phyloP scores from a whole-genome alignment of 2,329 filamentous ascomycete species.

The Zasmidium cellare region DNA sequence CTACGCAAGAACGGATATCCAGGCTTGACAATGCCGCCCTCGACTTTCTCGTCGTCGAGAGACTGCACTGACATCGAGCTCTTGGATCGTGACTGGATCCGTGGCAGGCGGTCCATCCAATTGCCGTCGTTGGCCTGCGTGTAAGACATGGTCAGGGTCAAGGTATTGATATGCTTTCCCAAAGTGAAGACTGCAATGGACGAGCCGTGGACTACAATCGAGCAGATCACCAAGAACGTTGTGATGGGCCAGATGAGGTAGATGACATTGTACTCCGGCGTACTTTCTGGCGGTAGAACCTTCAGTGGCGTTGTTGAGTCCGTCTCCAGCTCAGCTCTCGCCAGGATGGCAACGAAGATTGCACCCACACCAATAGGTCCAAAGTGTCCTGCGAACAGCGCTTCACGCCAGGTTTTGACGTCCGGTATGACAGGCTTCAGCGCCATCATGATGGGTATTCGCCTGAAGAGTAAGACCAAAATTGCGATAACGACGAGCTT shows the following conservation, averaged over 20 bases:
- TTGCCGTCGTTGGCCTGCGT: constrained; percentile 82
- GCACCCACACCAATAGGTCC: constrained; percentile 96
- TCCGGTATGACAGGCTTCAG: constrained; percentile 94
- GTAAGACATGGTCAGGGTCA: constrained; percentile 94
- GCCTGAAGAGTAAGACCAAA: constrained; percentile 90
- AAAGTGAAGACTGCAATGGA: constrained; percentile 97
- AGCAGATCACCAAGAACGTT: constrained; percentile 89
- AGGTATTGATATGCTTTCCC: constrained; percentile 95
- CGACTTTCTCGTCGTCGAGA: constrained; percentile 53
- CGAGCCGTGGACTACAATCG: constrained; percentile 95
- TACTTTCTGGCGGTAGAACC: constrained; percentile 54
- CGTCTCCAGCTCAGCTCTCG: constrained; percentile 85
- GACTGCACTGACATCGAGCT: constrained; percentile 71
- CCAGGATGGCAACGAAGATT: constrained; percentile 91
- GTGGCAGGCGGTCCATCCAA: constrained; percentile 93
- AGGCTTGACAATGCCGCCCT: constrained; percentile 47
- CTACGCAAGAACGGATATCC: constrained; percentile 70
- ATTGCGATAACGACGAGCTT: constrained; percentile 89
- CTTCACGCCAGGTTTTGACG: constrained; percentile 97
- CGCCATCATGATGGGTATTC: constrained; percentile 89
- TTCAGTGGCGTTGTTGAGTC: constrained; percentile 70
- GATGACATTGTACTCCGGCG: constrained; percentile 69
- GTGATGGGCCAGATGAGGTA: constrained; percentile 93
- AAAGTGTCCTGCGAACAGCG: constrained; percentile 94
- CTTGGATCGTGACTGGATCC: constrained; percentile 78